Evolutionary conservation across 352 stramenopile genomes (phyloP).

Genomic region (Pseudoperonospora humuli): DNA sequence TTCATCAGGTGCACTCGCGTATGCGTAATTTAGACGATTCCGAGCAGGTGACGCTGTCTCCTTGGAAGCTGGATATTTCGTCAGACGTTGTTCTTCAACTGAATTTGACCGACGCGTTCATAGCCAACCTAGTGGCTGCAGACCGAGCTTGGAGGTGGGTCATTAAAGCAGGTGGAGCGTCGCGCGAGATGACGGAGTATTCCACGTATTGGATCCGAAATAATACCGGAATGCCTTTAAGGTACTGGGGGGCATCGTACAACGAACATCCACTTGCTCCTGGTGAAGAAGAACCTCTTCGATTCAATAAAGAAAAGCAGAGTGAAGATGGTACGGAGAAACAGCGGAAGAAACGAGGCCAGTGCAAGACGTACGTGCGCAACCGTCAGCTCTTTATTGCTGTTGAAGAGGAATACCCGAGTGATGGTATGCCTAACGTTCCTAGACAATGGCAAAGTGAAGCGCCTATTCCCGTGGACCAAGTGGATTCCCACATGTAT

Average conservation of each 20-base stretch:
- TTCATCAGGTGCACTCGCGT: slow-evolving; percentile 26
- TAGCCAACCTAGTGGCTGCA: slow-evolving; percentile 71
- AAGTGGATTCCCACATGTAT: slow-evolving; percentile 80
- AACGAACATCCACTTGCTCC: slow-evolving; percentile 40
- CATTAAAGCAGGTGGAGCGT: slow-evolving; percentile 53
- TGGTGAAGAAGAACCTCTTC: slow-evolving; percentile 56
- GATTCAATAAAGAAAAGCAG: slow-evolving; percentile 28
- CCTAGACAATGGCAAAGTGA: slow-evolving; percentile 62
- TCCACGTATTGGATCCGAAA: slow-evolving; percentile 86
- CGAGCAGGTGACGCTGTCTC: slow-evolving; percentile 10
- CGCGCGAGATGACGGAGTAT: slow-evolving; percentile 69
- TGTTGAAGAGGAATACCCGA: slow-evolving; percentile 44
- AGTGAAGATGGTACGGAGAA: slow-evolving; percentile 5
- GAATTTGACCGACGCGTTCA: slow-evolving; percentile 77
- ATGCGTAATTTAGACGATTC: slow-evolving; percentile 14
- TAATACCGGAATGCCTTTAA: slow-evolving; percentile 67
- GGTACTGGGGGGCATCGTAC: slow-evolving; percentile 63
- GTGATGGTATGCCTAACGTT: slow-evolving; percentile 21
- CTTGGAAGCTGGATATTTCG: slow-evolving; percentile 53
- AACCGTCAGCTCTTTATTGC: slow-evolving; percentile 63
- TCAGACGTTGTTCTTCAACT: slow-evolving; percentile 59
- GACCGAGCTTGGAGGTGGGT: slow-evolving; percentile 77
- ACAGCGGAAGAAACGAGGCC: slow-evolving; percentile 10
- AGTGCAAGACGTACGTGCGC: slow-evolving; percentile 9
- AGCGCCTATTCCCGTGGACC: slow-evolving; percentile 68